These are phyloP conservation scores for Angophora floribunda DNA, from an alignment of 345 rosid genomes.

Conservation along the genomic window DNA sequence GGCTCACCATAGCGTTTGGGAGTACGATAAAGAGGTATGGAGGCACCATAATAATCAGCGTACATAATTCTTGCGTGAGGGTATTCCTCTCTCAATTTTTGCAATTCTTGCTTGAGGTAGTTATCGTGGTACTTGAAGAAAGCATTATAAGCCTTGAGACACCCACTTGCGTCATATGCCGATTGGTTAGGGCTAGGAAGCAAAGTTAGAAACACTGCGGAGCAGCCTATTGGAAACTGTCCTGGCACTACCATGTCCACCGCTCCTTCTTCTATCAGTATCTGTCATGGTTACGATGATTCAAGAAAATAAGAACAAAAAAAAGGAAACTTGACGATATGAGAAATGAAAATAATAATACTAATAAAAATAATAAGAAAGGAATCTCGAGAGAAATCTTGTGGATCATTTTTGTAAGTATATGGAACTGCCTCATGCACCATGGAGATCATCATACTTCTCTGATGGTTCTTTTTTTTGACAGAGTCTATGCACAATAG, in stretches of 20 bases:
- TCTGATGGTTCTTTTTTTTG: not conserved
- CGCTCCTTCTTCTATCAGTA: conserved; percentile 61
- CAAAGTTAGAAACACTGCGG: conserved; percentile 33
- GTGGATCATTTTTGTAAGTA: not conserved
- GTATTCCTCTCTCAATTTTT: conserved; percentile 19
- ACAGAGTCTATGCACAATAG: no score
- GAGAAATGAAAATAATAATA: not conserved
- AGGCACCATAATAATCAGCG: conserved; percentile 44
- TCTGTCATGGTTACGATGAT: conserved; percentile 5
- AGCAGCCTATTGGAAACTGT: conserved; percentile 55
- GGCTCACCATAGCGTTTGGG: conserved; percentile 35
- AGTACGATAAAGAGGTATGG: conserved; percentile 21
- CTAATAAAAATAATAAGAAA: no score
- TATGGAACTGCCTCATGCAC: not conserved
- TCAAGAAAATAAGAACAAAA: not conserved
- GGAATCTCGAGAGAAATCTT: not conserved
- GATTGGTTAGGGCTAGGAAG: conserved; percentile 13
- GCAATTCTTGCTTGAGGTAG: conserved; percentile 26
- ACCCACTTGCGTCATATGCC: conserved; percentile 42
- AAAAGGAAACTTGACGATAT: not conserved
- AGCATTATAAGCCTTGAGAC: conserved; percentile 31
- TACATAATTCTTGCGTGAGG: conserved; percentile 43
- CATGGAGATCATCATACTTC: not conserved
- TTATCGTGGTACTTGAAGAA: conserved; percentile 35
- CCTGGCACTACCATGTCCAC: conserved; percentile 57